Conservation (phyloP, 805 yeast species). For the Lipomyces orientalis region DNA sequence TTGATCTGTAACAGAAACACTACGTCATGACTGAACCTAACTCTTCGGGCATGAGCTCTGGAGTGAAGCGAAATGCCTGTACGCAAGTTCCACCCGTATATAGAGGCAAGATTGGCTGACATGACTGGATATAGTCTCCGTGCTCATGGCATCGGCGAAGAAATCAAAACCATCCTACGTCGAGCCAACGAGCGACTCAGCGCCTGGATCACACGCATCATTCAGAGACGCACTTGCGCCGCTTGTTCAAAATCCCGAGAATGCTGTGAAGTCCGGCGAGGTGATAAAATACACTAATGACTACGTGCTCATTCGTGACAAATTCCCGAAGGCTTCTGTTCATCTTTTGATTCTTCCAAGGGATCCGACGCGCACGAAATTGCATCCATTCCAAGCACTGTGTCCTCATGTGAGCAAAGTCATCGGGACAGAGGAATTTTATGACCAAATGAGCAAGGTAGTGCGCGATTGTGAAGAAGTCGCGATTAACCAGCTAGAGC, state of each 20-base stretch:
- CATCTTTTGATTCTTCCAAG: conserved; percentile 71
- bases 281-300: conserved; percentile 58
- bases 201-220: not conserved
- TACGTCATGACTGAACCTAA: not conserved
- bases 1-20: not conserved
- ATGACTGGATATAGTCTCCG: not conserved
- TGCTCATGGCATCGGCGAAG: not conserved
- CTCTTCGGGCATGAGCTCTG: not conserved
- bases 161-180: conserved; percentile 2
- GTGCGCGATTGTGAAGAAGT: conserved; percentile 49
- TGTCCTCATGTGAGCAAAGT: conserved; percentile 37
- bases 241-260: conserved; percentile 57
- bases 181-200: not conserved
- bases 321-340: conserved; percentile 64
- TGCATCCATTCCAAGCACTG: conserved; percentile 62
- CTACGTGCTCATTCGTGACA: conserved; percentile 63
- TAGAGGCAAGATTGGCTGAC: not conserved
- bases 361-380: conserved; percentile 48
- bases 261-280: conserved; percentile 41
- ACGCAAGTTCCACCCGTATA: not conserved
- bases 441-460: conserved; percentile 44
- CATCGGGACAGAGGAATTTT: conserved; percentile 39
- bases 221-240: conserved; percentile 55
- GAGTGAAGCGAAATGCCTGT: conserved; percentile 5
- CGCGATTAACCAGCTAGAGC: conserved; percentile 38